Conservation (phyloP, 2,329 filamentous ascomycete genomes). For the Aspergillus costaricaensis region DNA sequence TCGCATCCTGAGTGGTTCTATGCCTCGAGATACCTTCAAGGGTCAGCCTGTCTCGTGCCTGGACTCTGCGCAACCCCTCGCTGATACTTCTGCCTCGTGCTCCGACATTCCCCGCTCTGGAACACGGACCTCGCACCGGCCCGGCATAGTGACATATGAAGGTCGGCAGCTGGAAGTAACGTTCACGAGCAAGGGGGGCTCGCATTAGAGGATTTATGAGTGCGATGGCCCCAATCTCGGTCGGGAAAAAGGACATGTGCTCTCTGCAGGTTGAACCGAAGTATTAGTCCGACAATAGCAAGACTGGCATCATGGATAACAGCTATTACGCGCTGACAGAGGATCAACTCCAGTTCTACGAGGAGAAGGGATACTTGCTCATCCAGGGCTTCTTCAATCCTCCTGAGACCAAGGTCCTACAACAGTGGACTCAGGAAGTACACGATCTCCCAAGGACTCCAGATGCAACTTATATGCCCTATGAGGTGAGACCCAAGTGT, state of each 20-base stretch:
- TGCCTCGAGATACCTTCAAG: neutral
- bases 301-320: constrained; percentile 22
- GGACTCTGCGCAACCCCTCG: neutral
- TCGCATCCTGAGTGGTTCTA: neutral
- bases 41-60: neutral
- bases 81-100: neutral
- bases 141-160: neutral
- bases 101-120: constrained; percentile 5
- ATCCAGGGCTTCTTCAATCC: constrained; percentile 26
- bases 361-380: constrained; percentile 34
- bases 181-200: neutral
- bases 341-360: constrained; percentile 29
- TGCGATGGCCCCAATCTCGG: neutral
- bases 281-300: neutral
- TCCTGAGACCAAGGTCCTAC: constrained; percentile 23
- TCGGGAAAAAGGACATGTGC: constrained; percentile 6
- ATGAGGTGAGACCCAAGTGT: constrained; percentile 24
- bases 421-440: constrained; percentile 39
- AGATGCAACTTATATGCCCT: constrained; percentile 36
- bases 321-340: constrained; percentile 20
- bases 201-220: constrained; percentile 6
- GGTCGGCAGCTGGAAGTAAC: neutral
- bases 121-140: neutral
- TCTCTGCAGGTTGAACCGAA: neutral
- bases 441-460: constrained; percentile 36